phyloP scores from a whole-genome alignment of 2,329 filamentous ascomycete genomes.

The Ophiostoma populinum region DNA sequence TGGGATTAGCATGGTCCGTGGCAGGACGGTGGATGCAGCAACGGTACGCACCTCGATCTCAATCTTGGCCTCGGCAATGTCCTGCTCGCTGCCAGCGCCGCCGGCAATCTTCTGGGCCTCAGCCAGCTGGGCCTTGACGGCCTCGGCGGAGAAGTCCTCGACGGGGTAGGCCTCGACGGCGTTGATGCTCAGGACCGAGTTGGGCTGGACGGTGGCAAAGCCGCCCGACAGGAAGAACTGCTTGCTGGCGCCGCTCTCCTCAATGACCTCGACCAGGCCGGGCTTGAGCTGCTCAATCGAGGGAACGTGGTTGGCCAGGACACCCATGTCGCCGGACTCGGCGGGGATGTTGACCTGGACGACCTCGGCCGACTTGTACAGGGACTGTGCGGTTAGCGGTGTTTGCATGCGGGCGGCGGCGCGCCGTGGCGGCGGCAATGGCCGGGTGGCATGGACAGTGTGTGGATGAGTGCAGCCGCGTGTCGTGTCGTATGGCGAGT shows the following conservation, averaged over 20 bases:
- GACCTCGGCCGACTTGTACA: constrained; percentile 51
- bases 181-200: constrained; percentile 93
- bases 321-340: constrained; percentile 97
- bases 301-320: constrained; percentile 96
- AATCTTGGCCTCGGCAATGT: constrained; percentile 97
- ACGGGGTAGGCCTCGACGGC: constrained; percentile 87
- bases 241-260: constrained; percentile 80
- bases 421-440: background rate
- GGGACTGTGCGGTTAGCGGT: constrained; percentile 24
- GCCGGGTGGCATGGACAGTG: background rate
- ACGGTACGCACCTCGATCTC: constrained; percentile 67
- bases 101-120: constrained; percentile 91
- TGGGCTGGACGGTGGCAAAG: constrained; percentile 91
- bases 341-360: constrained; percentile 98
- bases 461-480: too few species aligned
- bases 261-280: constrained; percentile 83
- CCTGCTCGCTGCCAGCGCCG: constrained; percentile 85
- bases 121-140: constrained; percentile 73
- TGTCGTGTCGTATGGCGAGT: background rate
- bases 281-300: constrained; percentile 98
- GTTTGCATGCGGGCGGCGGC: constrained; percentile 1
- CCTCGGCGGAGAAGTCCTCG: constrained; percentile 89
- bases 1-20: background rate
- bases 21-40: too few species aligned
- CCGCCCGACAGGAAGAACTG: constrained; percentile 98